Evolutionary conservation across 163 green algal genomes (phyloP).

Genomic region (Chlorella variabilis): DNA sequence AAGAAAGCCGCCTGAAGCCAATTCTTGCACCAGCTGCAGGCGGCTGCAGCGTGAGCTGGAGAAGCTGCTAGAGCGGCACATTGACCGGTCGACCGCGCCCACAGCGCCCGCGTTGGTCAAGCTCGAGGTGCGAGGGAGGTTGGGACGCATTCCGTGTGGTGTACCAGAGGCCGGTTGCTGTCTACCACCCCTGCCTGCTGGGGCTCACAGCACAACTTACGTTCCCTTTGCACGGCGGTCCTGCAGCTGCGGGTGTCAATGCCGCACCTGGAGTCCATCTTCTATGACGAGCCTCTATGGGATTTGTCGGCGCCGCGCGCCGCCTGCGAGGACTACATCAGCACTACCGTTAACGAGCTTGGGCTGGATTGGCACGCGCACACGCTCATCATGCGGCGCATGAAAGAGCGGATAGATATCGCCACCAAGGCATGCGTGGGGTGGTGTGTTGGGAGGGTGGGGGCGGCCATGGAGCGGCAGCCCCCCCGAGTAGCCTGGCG

Average conservation of each 20-base stretch:
- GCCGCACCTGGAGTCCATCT: not conserved
- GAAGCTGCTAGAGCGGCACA: constrained; percentile 10
- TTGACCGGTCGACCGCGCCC: not conserved
- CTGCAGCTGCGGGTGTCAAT: constrained; percentile 8
- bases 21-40: too few relatives aligned
- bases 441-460: not conserved
- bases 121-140: not conserved
- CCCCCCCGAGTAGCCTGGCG: too few relatives aligned
- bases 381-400: constrained; percentile 17
- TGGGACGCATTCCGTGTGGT: too few relatives aligned
- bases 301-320: constrained; percentile 15
- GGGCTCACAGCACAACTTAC: too few relatives aligned
- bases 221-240: too few relatives aligned
- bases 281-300: constrained; percentile 19
- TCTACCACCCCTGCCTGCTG: too few relatives aligned
- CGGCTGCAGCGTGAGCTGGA: constrained; percentile 17
- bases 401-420: constrained; percentile 23
- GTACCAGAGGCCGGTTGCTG: too few relatives aligned
- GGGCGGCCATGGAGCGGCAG: too few relatives aligned
- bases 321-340: constrained; percentile 18
- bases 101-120: not conserved
- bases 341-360: constrained; percentile 1
- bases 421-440: not conserved
- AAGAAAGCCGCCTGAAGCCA: too few relatives aligned
- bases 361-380: constrained; percentile 19